These are phyloP conservation scores for Pichia sp. DNA, from an alignment of 1,139 yeast genomes.

Conservation along the genomic window DNA sequence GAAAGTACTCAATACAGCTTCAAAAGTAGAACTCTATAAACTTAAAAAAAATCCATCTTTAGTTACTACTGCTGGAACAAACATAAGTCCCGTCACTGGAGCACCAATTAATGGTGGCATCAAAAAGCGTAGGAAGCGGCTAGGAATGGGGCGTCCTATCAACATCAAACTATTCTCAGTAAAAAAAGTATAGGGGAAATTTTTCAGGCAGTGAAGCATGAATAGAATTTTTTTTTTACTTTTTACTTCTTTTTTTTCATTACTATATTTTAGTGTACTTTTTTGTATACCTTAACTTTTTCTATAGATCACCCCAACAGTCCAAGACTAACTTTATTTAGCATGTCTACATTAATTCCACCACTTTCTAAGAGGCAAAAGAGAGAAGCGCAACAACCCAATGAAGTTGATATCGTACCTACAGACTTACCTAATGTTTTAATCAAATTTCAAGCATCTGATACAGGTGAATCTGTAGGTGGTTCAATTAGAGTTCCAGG, in stretches of 20 bases:
- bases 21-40: neutral
- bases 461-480: conserved; percentile 84
- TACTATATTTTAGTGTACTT: neutral
- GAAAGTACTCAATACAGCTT: neutral
- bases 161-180: neutral
- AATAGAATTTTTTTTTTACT: neutral
- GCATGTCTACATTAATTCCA: conserved; percentile 89
- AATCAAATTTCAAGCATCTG: conserved; percentile 86
- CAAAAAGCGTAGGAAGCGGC: neutral
- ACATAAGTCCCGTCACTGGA: neutral
- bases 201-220: neutral
- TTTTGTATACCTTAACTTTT: neutral
- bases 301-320: neutral
- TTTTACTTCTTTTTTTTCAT: neutral
- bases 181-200: neutral
- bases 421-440: conserved; percentile 79
- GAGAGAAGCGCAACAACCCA: conserved; percentile 73
- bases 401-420: conserved; percentile 71
- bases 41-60: neutral
- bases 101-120: neutral
- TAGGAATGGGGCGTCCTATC: neutral
- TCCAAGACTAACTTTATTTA: neutral
- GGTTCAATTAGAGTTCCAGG: conserved; percentile 92
- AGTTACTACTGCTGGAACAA: neutral
- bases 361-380: conserved; percentile 91